Conservation (phyloP, 2,329 filamentous ascomycete genomes). For the Rhynchosporium secalis region DNA sequence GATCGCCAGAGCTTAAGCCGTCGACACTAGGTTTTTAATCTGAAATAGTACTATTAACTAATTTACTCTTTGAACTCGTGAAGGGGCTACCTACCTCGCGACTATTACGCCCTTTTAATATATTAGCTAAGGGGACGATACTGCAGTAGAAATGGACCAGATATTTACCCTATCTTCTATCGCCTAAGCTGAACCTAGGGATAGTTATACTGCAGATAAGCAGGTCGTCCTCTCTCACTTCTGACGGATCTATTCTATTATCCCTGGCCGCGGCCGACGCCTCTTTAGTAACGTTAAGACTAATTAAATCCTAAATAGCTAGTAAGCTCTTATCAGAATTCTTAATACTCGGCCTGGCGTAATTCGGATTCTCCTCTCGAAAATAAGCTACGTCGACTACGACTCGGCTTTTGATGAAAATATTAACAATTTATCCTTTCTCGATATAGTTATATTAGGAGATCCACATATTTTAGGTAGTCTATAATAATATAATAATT, state of each 20-base stretch:
- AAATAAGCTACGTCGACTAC: slow-evolving; percentile 38
- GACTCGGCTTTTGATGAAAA: slow-evolving; percentile 34
- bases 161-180: slow-evolving; percentile 19
- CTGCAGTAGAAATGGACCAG: slow-evolving; percentile 5
- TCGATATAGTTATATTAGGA: too few species aligned
- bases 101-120: slow-evolving; percentile 3
- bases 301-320: not conserved
- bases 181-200: slow-evolving; percentile 17
- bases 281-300: slow-evolving; percentile 9
- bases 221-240: slow-evolving; percentile 22
- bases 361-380: slow-evolving; percentile 36
- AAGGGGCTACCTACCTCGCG: slow-evolving; percentile 1
- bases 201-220: slow-evolving; percentile 23
- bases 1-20: not conserved
- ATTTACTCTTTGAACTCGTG: not conserved
- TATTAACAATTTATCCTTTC: slow-evolving; percentile 29
- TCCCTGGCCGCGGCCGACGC: slow-evolving; percentile 8
- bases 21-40: not conserved
- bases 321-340: not conserved
- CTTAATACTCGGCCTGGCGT: slow-evolving; percentile 22
- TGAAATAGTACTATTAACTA: not conserved
- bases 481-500: too few species aligned
- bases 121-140: slow-evolving; percentile 20
- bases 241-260: slow-evolving; percentile 23
- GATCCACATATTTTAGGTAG: too few species aligned